These are phyloP conservation scores for Penicillium malachiteum DNA, from an alignment of 495 filamentous ascomycete genomes.

Conservation along the genomic window DNA sequence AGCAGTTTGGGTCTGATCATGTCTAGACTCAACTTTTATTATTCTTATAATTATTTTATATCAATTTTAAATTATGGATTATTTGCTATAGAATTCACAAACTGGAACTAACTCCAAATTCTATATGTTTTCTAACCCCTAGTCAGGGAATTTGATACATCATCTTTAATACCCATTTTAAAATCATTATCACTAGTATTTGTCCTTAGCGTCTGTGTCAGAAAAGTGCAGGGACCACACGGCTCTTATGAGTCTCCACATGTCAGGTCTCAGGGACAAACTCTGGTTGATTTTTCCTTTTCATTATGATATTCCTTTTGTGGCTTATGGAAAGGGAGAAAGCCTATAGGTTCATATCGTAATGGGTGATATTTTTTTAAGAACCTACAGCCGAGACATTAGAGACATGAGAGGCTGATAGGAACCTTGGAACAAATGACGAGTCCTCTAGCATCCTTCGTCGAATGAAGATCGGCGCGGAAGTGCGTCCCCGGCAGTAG, in stretches of 20 bases:
- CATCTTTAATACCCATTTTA: background rate
- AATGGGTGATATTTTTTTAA: background rate
- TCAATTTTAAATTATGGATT: no score
- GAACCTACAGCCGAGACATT: background rate
- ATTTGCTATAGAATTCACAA: no score
- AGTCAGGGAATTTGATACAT: constrained; percentile 7
- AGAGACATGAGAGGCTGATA: background rate
- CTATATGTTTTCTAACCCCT: background rate
- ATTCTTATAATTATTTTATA: no score
- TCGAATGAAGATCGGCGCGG: constrained; percentile 14
- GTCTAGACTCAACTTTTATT: background rate
- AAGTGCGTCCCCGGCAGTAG: constrained; percentile 7
- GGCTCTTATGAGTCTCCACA: constrained; percentile 7
- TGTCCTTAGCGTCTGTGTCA: no score
- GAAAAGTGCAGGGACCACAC: background rate
- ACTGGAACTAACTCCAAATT: no score
- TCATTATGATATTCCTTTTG: background rate
- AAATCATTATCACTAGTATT: no score
- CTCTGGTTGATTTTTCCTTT: constrained; percentile 1
- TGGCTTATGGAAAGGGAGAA: background rate
- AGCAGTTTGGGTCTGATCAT: constrained; percentile 14
- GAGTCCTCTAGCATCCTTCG: background rate
- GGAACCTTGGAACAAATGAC: background rate
- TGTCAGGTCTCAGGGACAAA: constrained; percentile 6
- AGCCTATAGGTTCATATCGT: background rate